Evolutionary conservation across 2,329 filamentous ascomycete genomes (phyloP).

Genomic region (Phyllosticta capitalensis): DNA sequence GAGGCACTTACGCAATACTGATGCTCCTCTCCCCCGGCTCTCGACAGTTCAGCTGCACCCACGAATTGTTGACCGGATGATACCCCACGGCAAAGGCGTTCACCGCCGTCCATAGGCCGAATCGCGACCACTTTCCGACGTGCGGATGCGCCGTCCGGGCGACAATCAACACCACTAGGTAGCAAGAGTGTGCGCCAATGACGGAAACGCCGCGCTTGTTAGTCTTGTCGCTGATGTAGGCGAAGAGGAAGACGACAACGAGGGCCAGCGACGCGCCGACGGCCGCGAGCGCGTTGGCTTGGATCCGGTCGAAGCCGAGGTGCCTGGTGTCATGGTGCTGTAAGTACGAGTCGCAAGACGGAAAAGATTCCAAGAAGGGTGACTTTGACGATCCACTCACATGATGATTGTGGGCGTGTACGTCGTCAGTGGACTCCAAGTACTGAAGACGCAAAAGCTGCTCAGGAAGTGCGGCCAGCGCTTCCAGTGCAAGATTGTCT

Average conservation of each 20-base stretch:
- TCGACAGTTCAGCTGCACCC: conserved; percentile 44
- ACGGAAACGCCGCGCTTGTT: conserved; percentile 37
- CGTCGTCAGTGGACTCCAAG: conserved; percentile 43
- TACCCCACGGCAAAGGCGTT: conserved; percentile 45
- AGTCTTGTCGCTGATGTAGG: conserved; percentile 39
- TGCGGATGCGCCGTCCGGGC: conserved; percentile 33
- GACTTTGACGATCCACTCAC: background rate
- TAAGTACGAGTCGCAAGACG: background rate
- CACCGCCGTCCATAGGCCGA: conserved; percentile 43
- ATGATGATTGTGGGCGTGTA: conserved; percentile 40
- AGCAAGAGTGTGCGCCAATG: conserved; percentile 36
- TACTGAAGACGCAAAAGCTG: conserved; percentile 43
- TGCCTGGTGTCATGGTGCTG: conserved; percentile 11
- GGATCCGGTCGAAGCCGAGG: conserved; percentile 37
- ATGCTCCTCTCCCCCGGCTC: conserved; percentile 40
- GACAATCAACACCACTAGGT: conserved; percentile 37
- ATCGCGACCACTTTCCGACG: conserved; percentile 40
- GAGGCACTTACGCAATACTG: conserved; percentile 31
- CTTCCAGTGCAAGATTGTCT: conserved; percentile 35
- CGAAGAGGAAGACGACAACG: conserved; percentile 40
- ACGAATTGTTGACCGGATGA: conserved; percentile 45
- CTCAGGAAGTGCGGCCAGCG: conserved; percentile 40
- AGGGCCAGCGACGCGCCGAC: conserved; percentile 36
- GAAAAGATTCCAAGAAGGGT: too few relatives aligned
- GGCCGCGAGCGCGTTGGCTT: conserved; percentile 40